Evolutionary conservation across 176 grass and related monocot species (phyloP), one percentile per base, ranked within the genome.

Genomic region (Echinochloa phyllopogon): DNA sequence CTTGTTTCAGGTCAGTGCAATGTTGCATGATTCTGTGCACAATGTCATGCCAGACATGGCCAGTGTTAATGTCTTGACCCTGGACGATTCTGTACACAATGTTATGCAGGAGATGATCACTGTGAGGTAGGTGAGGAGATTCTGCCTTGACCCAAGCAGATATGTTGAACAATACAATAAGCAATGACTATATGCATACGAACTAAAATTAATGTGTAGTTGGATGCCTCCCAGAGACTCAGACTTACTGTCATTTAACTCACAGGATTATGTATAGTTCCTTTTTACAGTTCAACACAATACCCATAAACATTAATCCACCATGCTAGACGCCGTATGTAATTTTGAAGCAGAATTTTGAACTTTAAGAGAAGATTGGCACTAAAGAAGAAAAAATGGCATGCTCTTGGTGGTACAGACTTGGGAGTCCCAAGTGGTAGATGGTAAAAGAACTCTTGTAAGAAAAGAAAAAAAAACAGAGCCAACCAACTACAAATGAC

Each of bases 281-380:
- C n/a, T 42, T 69, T 69, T n/a, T 69, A 69, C 9, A 69, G 66
- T n/a, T 69, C 66, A 43, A 23, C 66, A 69, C 9, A 23, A n/a
- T 69, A 69, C 66, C n/a, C 38, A 39, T 43, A 69, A 42, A 69
- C 2, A 3, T 42, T n/a, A 43, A 43, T 43, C 39, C 18, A 43
- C 23, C 65, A 6, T 43, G 1, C 6, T 69, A 69, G 38, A 42
- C 18, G 8, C 8, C 41, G 5, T 42, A n/a, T 42, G 40, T 69
- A 42, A 41, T 43, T 43, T 43, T 8, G 8, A 43, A 69, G 65
- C 38, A 18, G 9, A 65, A 5, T 23, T 3, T 69, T 43, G 38
- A 44, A 69, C 20, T 69, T 13, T 43, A 69, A 69, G 40, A 43
- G 20, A 44, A 69, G 40, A 44, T 69, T 21, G 42, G 40, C 38